Evolutionary conservation across 495 filamentous ascomycete species (phyloP), one percentile per base, ranked within the genome.

Genomic region (Penicillium ochrochloron): DNA sequence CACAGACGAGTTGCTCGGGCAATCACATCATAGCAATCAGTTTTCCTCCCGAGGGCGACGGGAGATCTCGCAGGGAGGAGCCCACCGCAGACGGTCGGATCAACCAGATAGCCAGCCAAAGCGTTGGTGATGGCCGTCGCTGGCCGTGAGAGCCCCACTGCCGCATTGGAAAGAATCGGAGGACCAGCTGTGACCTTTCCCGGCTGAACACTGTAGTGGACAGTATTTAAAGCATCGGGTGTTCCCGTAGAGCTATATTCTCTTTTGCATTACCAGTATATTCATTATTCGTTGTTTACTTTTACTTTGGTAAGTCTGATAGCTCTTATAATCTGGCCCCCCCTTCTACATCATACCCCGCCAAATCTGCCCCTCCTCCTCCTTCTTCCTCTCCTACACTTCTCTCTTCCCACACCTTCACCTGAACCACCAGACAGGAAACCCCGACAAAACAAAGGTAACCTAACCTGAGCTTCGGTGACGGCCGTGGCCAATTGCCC

Each of bases 151-250:
- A 70, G 77, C 75, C 77, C 77, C 77, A 80, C 77, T 69, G 69
- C 69, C 61, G 59, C 71, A 63, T 77, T 78, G 77, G 77, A 78
- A 79, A 79, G 77, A 79, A 71, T 76, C 77, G 76, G 77, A 80
- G 76, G 44, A 27, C 23, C 42, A 65, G 55, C 54, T 62, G 55
- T 71, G 74, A 73, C 63, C 72, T 73, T 73, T 75, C 62, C 74
- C 70, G 73, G 65, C 68, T 66, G 62, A 21, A 52, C 15, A 17
- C 27, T 41, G 35, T 41, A 57, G 14, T 52, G 27, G 23, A 41
- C 55, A 56, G 60, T 73, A 70, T 68, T 75, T 74, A 74, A 71
- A 71, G 71, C 68, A 69, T 73, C 70, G 67, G 70, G 67, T 63
- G 56, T 66, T 68, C 68, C 69, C 74, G 65, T 58, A 52, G 62